These are phyloP conservation scores for Ceratobasidium sp. DNA, from an alignment of 1,284 basidiomycete genomes.

Conservation along the genomic window DNA sequence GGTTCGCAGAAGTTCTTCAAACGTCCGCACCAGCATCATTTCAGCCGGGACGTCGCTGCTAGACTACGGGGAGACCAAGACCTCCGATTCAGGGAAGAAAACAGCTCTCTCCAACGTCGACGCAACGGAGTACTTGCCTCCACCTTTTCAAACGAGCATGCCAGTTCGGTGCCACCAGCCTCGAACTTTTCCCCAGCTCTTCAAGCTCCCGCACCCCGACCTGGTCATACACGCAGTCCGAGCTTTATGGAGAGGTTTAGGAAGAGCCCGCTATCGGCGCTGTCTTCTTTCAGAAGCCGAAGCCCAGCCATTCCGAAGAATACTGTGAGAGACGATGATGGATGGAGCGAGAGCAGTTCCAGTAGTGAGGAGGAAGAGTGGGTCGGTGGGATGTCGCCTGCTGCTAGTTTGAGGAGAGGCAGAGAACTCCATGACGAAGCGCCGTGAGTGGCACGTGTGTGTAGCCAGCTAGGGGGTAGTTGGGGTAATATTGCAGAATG, in stretches of 20 bases:
- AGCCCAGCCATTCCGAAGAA: conserved; percentile 26
- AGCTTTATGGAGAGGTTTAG: conserved; percentile 39
- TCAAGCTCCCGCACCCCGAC: conserved; percentile 23
- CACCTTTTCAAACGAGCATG: not conserved
- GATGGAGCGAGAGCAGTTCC: conserved; percentile 34
- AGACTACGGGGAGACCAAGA: conserved; percentile 4
- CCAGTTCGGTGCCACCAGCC: not conserved
- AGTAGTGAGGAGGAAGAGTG: conserved; percentile 37
- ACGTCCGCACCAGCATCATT: conserved; percentile 29
- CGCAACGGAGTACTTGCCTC: not conserved
- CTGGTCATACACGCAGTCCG: conserved; percentile 11
- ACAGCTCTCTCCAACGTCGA: conserved; percentile 14
- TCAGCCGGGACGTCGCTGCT: conserved; percentile 13
- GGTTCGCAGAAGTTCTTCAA: conserved; percentile 40
- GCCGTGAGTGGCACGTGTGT: not conserved
- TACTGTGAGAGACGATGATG: conserved; percentile 37
- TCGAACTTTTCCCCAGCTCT: not conserved
- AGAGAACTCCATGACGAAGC: conserved; percentile 13
- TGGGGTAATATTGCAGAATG: not conserved
- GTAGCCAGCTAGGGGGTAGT: no score
- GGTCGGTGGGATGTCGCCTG: conserved; percentile 31
- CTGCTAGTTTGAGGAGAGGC: conserved; percentile 26
- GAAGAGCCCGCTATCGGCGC: conserved; percentile 33
- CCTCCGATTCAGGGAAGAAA: not conserved
- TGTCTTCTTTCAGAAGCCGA: conserved; percentile 28